Conservation (phyloP, 352 stramenopile genomes). For the Thraustotheca clavata region DNA sequence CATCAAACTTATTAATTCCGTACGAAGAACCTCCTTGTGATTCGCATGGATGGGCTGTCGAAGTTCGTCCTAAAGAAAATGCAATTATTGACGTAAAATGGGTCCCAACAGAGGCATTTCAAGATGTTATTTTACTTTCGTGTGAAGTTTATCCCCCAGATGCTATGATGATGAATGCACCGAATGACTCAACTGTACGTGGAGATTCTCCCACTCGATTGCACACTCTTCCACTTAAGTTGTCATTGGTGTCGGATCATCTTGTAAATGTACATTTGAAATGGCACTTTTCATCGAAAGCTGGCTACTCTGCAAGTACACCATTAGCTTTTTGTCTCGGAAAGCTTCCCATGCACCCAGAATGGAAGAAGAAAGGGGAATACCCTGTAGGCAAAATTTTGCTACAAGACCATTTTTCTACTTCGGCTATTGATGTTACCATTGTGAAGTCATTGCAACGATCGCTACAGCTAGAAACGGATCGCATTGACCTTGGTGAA, state of each 20-base stretch:
- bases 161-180: too few species aligned
- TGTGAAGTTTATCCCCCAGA: slow-evolving; percentile 35
- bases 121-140: slow-evolving; percentile 41
- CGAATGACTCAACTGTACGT: too few species aligned
- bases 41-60: slow-evolving; percentile 45
- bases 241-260: neutral
- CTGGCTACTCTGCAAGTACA: neutral
- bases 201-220: too few species aligned
- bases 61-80: slow-evolving; percentile 27
- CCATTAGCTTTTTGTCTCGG: neutral
- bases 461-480: slow-evolving; percentile 56
- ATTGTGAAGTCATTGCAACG: slow-evolving; percentile 59
- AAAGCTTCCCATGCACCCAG: neutral
- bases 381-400: neutral
- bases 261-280: neutral
- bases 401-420: neutral
- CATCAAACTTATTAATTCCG: slow-evolving; percentile 51
- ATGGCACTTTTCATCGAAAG: slow-evolving; percentile 8
- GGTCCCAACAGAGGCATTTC: slow-evolving; percentile 37
- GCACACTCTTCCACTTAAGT: neutral
- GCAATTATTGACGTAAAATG: slow-evolving; percentile 46
- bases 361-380: slow-evolving; percentile 1
- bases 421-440: slow-evolving; percentile 37
- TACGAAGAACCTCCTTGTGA: slow-evolving; percentile 65
- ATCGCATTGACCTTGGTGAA: slow-evolving; percentile 67